Evolutionary conservation across 306 rosid species (phyloP).

Genomic region (Dryas alaskensis): DNA sequence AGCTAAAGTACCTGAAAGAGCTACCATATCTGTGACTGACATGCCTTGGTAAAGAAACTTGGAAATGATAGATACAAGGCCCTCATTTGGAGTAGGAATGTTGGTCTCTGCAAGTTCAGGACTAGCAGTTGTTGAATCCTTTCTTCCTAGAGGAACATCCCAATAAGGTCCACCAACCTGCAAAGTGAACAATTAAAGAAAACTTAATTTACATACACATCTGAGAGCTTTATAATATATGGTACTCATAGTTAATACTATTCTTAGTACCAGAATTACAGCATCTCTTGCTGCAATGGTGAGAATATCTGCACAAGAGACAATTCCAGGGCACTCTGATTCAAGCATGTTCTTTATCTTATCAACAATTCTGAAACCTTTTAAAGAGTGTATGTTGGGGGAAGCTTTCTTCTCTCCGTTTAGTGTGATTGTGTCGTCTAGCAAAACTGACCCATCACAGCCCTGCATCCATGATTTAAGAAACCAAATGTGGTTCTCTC

Average conservation of each 20-base stretch:
- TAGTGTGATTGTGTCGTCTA: conserved; percentile 77
- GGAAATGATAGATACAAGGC: conserved; percentile 54
- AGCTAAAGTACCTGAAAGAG: conserved; percentile 61
- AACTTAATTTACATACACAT: neutral
- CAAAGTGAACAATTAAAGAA: neutral
- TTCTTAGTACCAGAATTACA: conserved; percentile 61
- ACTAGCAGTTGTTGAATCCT: conserved; percentile 70
- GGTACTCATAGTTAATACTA: neutral
- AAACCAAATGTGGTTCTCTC: neutral
- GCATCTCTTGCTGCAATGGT: conserved; percentile 99
- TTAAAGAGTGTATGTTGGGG: conserved; percentile 54
- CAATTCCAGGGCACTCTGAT: conserved; percentile 85
- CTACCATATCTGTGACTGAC: conserved; percentile 79
- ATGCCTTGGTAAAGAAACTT: conserved; percentile 84
- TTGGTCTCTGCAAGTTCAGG: conserved; percentile 56
- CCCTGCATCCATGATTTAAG: conserved; percentile 44
- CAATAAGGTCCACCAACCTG: conserved; percentile 98
- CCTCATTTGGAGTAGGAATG: conserved; percentile 61
- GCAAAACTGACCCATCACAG: conserved; percentile 84
- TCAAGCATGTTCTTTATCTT: conserved; percentile 75
- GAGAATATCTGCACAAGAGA: conserved; percentile 94
- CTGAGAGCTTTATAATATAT: neutral
- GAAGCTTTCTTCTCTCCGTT: conserved; percentile 80
- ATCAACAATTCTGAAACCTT: conserved; percentile 65
- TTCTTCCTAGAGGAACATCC: conserved; percentile 97